Conservation (phyloP, 106 monocot genomes). For the Posidonia australis region DNA sequence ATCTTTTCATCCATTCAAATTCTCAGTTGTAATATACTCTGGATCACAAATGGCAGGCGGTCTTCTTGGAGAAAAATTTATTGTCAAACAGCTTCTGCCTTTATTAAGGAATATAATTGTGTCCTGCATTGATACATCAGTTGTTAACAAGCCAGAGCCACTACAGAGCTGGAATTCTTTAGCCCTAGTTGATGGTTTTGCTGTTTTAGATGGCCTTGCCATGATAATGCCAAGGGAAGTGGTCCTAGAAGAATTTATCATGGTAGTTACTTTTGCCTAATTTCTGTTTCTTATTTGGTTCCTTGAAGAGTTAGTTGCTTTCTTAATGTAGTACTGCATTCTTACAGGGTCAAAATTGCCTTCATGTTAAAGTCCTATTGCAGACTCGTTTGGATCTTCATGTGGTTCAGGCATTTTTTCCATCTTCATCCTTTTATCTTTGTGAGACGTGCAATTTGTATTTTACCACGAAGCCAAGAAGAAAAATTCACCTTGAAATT, state of each 20-base stretch:
- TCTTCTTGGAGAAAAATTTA: slow-evolving; percentile 69
- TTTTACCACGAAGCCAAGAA: too few species aligned
- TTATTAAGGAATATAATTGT: slow-evolving; percentile 53
- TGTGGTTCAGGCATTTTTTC: slow-evolving; percentile 54
- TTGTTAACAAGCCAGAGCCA: slow-evolving; percentile 65
- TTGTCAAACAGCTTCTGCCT: slow-evolving; percentile 68
- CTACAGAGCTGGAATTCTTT: slow-evolving; percentile 73
- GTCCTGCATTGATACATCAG: slow-evolving; percentile 52
- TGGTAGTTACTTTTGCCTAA: slow-evolving; percentile 26
- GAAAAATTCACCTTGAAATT: too few species aligned
- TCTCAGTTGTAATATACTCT: neutral
- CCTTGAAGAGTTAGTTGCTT: neutral
- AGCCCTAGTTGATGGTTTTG: slow-evolving; percentile 60
- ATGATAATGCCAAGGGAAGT: slow-evolving; percentile 44
- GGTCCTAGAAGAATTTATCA: slow-evolving; percentile 60
- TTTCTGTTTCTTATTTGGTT: neutral
- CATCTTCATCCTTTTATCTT: neutral
- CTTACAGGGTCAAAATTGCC: slow-evolving; percentile 57
- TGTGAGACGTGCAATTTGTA: too few species aligned
- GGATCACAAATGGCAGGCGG: slow-evolving; percentile 36
- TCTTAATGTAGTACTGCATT: slow-evolving; percentile 2
- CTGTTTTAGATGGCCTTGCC: slow-evolving; percentile 53
- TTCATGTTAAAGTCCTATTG: slow-evolving; percentile 65
- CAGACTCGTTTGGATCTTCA: slow-evolving; percentile 53
- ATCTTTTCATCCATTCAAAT: neutral